A percentile compares a stretch with the other conserved stretches of the same genome.
Evolutionary conservation across 306 rosid genomes (phyloP).

Genomic region (Sindora glabra): DNA sequence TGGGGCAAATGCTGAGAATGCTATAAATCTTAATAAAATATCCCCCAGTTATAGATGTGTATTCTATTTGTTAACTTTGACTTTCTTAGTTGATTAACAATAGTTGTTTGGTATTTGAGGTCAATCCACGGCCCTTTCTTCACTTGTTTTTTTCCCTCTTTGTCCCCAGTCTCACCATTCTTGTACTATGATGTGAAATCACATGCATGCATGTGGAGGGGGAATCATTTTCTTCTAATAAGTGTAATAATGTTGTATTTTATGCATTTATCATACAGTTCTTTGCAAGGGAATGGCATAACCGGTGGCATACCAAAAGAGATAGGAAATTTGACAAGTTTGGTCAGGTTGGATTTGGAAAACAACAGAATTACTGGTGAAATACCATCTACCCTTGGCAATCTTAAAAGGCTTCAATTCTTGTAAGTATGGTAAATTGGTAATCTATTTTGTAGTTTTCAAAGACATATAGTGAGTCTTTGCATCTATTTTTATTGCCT

Average conservation of each 20-base stretch:
- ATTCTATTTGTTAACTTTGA: not conserved
- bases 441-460: slow-evolving; percentile 5
- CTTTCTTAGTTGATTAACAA: not conserved
- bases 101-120: not conserved
- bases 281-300: slow-evolving; percentile 79
- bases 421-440: slow-evolving; percentile 55
- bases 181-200: slow-evolving; percentile 3
- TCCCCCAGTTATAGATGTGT: not conserved
- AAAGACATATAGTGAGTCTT: not conserved
- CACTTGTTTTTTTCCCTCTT: not conserved
- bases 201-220: not conserved
- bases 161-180: not conserved
- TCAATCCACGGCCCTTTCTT: not conserved
- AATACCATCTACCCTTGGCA: slow-evolving; percentile 82
- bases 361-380: slow-evolving; percentile 63
- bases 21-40: not conserved
- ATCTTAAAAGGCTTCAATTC: slow-evolving; percentile 70
- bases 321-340: slow-evolving; percentile 62
- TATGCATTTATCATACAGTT: slow-evolving; percentile 40
- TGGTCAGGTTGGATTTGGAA: slow-evolving; percentile 72
- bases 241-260: not conserved
- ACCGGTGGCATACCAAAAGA: slow-evolving; percentile 73
- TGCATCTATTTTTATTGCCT: slow-evolving; percentile 1
- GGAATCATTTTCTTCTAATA: not conserved
- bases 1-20: not conserved